phyloP scores from a whole-genome alignment of 352 stramenopile genomes.

The Peronospora tabacina region DNA sequence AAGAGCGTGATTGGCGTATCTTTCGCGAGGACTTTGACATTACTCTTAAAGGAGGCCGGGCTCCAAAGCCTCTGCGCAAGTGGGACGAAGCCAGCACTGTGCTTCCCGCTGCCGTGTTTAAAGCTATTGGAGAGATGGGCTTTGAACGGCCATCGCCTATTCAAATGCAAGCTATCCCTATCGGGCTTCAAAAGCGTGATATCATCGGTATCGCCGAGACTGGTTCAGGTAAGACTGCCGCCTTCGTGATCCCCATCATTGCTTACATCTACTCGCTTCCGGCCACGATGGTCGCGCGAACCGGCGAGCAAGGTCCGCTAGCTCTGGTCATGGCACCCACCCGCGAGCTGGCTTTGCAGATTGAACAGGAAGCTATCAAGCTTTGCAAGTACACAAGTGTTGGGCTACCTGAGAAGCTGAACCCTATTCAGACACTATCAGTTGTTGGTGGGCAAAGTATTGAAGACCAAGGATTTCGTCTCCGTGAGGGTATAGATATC shows the following conservation, averaged over 20 bases:
- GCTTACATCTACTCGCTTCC: constrained; percentile 92
- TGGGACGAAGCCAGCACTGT: constrained; percentile 68
- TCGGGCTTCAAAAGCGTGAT: constrained; percentile 93
- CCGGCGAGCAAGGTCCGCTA: constrained; percentile 91
- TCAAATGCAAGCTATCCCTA: constrained; percentile 96
- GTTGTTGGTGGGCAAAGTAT: constrained; percentile 94
- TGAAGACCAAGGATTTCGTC: constrained; percentile 93
- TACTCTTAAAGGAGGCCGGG: constrained; percentile 81
- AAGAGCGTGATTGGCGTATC: constrained; percentile 97
- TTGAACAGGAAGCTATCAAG: constrained; percentile 93
- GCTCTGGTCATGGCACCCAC: constrained; percentile 98
- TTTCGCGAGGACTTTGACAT: constrained; percentile 99
- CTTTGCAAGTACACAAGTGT: constrained; percentile 86
- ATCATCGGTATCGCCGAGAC: constrained; percentile 99
- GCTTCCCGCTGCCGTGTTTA: constrained; percentile 69
- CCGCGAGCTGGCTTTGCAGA: constrained; percentile 96
- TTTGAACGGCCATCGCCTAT: constrained; percentile 97
- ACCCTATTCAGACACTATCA: constrained; percentile 72
- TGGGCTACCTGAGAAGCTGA: constrained; percentile 43
- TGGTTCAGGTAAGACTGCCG: constrained; percentile 97
- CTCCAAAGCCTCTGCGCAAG: constrained; percentile 91
- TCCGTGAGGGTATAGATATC: constrained; percentile 95
- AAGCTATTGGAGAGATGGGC: constrained; percentile 87
- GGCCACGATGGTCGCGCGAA: constrained; percentile 67
- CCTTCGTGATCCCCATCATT: constrained; percentile 97